A percentile compares a stretch with the other conserved stretches of the same genome.
phyloP scores from a whole-genome alignment of 164 flowering plant species.

The Magnolia changhungtana region DNA sequence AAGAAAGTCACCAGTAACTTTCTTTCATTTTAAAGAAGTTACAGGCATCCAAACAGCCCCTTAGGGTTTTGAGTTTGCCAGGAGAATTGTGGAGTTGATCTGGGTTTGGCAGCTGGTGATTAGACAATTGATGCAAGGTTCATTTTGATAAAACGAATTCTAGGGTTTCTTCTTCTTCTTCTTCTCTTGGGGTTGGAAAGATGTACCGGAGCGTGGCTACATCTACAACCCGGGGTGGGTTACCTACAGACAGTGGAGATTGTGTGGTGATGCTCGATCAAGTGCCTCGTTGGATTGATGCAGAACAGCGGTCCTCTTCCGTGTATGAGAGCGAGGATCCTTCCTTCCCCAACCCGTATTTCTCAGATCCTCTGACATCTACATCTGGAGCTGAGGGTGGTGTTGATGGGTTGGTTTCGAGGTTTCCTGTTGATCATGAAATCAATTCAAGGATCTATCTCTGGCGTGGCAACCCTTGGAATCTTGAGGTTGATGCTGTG shows the following conservation, averaged over 20 bases:
- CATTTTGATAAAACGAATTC: too few relatives aligned
- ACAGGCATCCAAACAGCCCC: too few relatives aligned
- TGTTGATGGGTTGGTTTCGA: slow-evolving; percentile 51
- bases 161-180: not conserved
- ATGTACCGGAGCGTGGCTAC: slow-evolving; percentile 68
- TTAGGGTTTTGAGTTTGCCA: too few relatives aligned
- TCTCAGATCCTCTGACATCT: slow-evolving; percentile 71
- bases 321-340: slow-evolving; percentile 56
- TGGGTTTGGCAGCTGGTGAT: too few relatives aligned
- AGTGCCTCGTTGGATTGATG: slow-evolving; percentile 93
- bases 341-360: slow-evolving; percentile 42
- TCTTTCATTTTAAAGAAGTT: too few relatives aligned
- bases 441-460: slow-evolving; percentile 85
- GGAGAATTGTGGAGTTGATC: too few relatives aligned
- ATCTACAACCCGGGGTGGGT: slow-evolving; percentile 52
- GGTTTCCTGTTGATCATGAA: slow-evolving; percentile 88
- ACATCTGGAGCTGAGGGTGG: slow-evolving; percentile 46
- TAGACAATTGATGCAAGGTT: too few relatives aligned
- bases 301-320: slow-evolving; percentile 53
- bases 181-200: not conserved
- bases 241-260: slow-evolving; percentile 65
- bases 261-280: slow-evolving; percentile 75
- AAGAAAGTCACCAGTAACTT: too few relatives aligned
- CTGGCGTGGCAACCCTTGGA: slow-evolving; percentile 99
- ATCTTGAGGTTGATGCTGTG: slow-evolving; percentile 97